Evolutionary conservation across 2,329 filamentous ascomycete species (phyloP), one percentile per base, ranked within the genome.

Genomic region (Scedosporium aurantiacum): DNA sequence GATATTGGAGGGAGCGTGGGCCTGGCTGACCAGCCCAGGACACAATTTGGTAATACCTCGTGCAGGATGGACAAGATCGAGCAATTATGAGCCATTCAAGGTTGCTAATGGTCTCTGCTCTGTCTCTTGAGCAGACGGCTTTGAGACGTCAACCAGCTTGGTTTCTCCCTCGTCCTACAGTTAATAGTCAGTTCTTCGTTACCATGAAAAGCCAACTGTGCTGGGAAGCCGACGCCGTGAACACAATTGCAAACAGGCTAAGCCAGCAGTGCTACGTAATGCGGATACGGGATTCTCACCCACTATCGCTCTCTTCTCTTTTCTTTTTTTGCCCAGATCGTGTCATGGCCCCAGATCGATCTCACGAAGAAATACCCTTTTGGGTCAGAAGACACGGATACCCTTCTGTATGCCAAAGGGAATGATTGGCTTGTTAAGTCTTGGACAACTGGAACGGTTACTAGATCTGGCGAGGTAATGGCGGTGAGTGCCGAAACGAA

Each of bases 401-500:
- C 43, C 43, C 43, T 47, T 47, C 5, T 47, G n/a, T n/a, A 14
- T n/a, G 16, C 14, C 3, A 18, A 10, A 47, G 43, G 2, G 43
- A 47, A 47, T 47, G 37, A 58, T 58, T 58, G 21, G 57, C 41
- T 18, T 21, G 43, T 21, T 47, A 18, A 6, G 50, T 23, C 32
- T 1, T 12, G 32, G 32, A 37, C 32, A 37, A 37, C 32, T 37
- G 28, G 58, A 60, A 54, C 47, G 28, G 47, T 60, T 40, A 28
- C 58, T 60, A 18, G 23, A 55, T 50, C 18, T 23, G 37, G 58
- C 58, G 23, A 55, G 21, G 58, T 41, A 54, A 54, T 60, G 47
- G 58, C 58, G 58, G 58, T 60, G 58, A 60, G 58, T 21, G 40
- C 23, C 25, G 45, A 54, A 41, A 28, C 52, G 28, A 50, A 50